Base-by-base conservation (phyloP, 208 protist species). In the Herpetomonas samuelpessoai region DNA sequence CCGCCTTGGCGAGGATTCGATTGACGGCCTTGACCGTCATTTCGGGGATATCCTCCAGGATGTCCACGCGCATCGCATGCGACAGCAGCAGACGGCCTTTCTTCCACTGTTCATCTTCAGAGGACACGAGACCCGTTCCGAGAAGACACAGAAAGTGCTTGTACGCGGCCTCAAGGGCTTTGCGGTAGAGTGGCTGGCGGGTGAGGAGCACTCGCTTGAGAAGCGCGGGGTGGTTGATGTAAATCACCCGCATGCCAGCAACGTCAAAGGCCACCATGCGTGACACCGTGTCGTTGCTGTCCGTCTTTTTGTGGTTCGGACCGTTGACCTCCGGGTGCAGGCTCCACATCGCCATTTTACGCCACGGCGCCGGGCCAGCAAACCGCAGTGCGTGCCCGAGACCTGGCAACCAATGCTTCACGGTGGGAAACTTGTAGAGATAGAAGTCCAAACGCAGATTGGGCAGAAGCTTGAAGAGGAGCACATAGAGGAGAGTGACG, bases 61-160 rank as follows among this genome's bases (percentile, higher is more conserved):
- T 93, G 63, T 94, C 88, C 41, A 96, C 80, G 41, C 91, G 87
- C 55, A 96, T 66, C 24, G 86, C 87, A 56, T 85, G 78, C 31
- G 85, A 92, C 48, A 96, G 71, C 46, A 94, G 54, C 24, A 92
- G 65, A 6, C 91, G 87, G 4, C 86, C 80, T 45, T 85, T 92
- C 59, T 79, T 91, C 91, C 91, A 96, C 62, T 91, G 75, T 46
- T 94, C 86, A 35, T 82, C 91, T 56, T 96, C 91, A 6, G 83
- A 60, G 29, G 91, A 91, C 24, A 94, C 87, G 25, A 96, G 85
- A 7, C 91, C 88, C 55, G 74, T 93, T 35, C 91, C 91, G 52
- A 96, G 86, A 4, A 94, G 68, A 51, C 86, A 93, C 76, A 96
- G 78, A 59, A 96, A 96, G 55, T 92, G 87, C 54, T 90, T 93